A percentile compares a stretch with the other conserved stretches of the same genome.
These are phyloP conservation scores for Solanum paucissectum DNA, from an alignment of 257 asterid species.

Conservation along the genomic window DNA sequence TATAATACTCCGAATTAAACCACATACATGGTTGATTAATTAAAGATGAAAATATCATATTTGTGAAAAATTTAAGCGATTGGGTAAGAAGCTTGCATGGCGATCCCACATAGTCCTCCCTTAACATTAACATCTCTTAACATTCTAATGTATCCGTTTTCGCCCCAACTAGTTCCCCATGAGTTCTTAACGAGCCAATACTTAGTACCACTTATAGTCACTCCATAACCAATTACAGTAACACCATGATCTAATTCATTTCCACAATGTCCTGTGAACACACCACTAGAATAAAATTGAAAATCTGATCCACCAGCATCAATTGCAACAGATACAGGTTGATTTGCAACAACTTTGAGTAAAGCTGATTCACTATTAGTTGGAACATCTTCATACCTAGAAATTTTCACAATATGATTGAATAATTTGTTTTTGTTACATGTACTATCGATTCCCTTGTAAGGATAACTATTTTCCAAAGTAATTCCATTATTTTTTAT, in stretches of 20 bases:
- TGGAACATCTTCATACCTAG: slow-evolving; percentile 13
- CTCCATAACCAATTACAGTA: slow-evolving; percentile 22
- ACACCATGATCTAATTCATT: slow-evolving; percentile 33
- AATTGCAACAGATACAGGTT: neutral
- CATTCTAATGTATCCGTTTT: slow-evolving; percentile 6
- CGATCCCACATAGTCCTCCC: neutral
- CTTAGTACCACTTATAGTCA: slow-evolving; percentile 5
- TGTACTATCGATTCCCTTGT: slow-evolving; percentile 1
- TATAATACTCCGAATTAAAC: neutral
- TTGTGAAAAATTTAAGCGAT: neutral
- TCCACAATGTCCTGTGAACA: slow-evolving; percentile 27
- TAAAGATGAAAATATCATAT: too few relatives aligned
- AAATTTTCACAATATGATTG: neutral
- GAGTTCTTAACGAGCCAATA: slow-evolving; percentile 15
- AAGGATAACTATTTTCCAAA: slow-evolving; percentile 24
- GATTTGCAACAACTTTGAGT: slow-evolving; percentile 15
- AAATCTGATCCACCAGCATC: neutral
- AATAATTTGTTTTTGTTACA: too few relatives aligned
- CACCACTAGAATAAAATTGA: slow-evolving; percentile 17
- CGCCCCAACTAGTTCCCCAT: neutral
- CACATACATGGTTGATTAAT: too few relatives aligned
- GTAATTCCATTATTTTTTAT: slow-evolving; percentile 22
- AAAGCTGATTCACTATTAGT: slow-evolving; percentile 19
- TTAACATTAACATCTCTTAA: slow-evolving; percentile 9
- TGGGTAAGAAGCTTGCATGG: neutral